phyloP scores from a whole-genome alignment of 2,329 filamentous ascomycete genomes.

The Apiospora arundinis region DNA sequence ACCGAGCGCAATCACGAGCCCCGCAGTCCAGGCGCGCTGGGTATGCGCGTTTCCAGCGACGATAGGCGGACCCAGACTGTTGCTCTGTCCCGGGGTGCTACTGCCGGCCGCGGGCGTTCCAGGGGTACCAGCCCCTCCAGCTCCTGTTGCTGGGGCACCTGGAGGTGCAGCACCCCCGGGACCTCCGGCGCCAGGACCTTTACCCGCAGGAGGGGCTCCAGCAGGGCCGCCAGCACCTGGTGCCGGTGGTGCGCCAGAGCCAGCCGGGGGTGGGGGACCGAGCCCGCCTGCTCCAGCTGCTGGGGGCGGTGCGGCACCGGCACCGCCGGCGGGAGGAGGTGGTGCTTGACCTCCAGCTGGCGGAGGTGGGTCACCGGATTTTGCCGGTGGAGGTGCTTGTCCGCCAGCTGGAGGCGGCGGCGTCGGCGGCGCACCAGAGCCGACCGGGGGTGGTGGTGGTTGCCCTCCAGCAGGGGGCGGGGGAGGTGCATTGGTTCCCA shows the following conservation, averaged over 20 bases:
- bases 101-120: background rate
- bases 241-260: background rate
- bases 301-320: background rate
- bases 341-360: slow-evolving; percentile 9
- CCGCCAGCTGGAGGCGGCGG: slow-evolving; percentile 2
- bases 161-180: background rate
- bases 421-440: background rate
- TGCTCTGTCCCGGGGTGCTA: background rate
- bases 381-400: background rate
- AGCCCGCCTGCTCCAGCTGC: background rate
- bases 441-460: background rate
- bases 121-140: background rate
- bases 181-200: background rate
- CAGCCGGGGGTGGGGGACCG: background rate
- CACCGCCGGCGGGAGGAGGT: background rate
- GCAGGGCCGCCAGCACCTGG: background rate
- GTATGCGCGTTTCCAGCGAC: background rate
- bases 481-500: background rate
- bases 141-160: background rate
- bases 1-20: background rate
- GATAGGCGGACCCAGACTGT: background rate
- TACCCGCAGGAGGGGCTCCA: background rate
- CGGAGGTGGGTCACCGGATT: background rate
- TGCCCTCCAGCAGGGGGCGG: background rate
- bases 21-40: background rate